Conservation (phyloP, 148 eudicot species). For the Camellia japonica region DNA sequence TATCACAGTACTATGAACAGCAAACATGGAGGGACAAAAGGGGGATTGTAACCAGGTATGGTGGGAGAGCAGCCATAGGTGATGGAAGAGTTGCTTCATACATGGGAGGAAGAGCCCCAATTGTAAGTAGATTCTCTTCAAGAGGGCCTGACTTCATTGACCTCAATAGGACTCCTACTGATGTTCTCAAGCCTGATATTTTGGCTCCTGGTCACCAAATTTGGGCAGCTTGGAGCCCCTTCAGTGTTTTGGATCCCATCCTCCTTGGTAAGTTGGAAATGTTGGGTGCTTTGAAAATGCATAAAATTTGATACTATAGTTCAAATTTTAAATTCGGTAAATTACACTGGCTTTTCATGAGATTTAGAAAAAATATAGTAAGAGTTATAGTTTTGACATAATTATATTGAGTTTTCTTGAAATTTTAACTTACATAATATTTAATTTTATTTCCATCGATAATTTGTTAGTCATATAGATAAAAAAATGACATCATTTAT, state of each 20-base stretch:
- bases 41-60: constrained; percentile 43
- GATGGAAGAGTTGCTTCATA: constrained; percentile 83
- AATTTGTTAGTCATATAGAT: no score
- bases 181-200: constrained; percentile 86
- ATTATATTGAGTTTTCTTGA: no score
- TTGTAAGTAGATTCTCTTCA: constrained; percentile 86
- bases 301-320: no score
- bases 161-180: constrained; percentile 46
- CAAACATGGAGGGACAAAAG: constrained; percentile 44
- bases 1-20: constrained; percentile 63
- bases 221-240: constrained; percentile 99
- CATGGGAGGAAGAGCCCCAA: constrained; percentile 53
- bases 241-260: constrained; percentile 62
- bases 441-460: no score
- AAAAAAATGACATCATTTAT: no score
- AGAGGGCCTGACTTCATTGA: constrained; percentile 86
- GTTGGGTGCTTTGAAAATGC: no score
- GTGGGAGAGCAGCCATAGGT: constrained; percentile 64
- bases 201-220: constrained; percentile 91
- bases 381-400: no score
- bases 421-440: no score
- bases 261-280: constrained; percentile 46
- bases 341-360: no score
- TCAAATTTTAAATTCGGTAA: no score
- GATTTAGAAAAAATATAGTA: no score